Evolutionary conservation across 352 stramenopile species (phyloP).

Genomic region (Stramenopiles sp.): DNA sequence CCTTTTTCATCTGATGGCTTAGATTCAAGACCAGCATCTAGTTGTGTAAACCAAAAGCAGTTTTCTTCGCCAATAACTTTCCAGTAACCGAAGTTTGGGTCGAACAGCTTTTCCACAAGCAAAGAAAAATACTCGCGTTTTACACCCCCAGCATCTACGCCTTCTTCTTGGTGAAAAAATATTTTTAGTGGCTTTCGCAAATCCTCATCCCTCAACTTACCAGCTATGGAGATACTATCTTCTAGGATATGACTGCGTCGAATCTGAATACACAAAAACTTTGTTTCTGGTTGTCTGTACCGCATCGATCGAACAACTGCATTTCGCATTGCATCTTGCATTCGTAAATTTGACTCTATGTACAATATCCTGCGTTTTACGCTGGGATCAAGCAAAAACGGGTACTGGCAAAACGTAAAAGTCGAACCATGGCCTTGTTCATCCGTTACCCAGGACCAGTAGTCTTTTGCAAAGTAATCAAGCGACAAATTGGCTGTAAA

Average conservation of each 20-base stretch:
- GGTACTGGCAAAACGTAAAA: neutral
- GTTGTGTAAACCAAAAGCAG: neutral
- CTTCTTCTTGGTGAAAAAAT: conserved; percentile 51
- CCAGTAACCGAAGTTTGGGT: conserved; percentile 26
- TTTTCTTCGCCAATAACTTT: neutral
- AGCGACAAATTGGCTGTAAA: neutral
- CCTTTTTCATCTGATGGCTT: neutral
- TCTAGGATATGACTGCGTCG: neutral
- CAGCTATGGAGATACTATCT: neutral
- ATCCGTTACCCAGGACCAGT: neutral
- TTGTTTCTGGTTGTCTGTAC: neutral
- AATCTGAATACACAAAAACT: neutral
- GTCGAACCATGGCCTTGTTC: neutral
- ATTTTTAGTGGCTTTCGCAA: conserved; percentile 27
- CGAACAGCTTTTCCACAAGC: conserved; percentile 46
- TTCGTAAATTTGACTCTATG: neutral
- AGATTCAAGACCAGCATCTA: too few relatives aligned
- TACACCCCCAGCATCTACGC: conserved; percentile 59
- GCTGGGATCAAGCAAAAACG: neutral
- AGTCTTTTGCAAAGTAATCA: neutral
- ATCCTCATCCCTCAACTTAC: neutral
- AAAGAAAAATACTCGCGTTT: conserved; percentile 67
- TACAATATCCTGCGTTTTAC: neutral
- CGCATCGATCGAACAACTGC: neutral
- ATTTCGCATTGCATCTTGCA: neutral